Evolutionary conservation across 2,329 filamentous ascomycete species (phyloP).

Genomic region (Raffaelea ambrosiae): DNA sequence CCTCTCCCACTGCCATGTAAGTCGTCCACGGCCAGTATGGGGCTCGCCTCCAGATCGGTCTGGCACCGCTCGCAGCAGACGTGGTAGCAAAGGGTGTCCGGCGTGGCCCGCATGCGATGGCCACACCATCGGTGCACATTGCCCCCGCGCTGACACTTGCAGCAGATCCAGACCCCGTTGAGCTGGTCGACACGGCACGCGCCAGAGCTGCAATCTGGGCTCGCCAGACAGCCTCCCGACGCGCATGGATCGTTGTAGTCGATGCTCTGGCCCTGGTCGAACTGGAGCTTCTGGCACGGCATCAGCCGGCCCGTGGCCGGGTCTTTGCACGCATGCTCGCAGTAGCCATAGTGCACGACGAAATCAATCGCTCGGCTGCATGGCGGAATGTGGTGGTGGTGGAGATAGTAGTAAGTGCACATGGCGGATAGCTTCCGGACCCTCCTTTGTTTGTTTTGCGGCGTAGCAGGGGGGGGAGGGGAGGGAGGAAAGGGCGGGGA

Average conservation of each 20-base stretch:
- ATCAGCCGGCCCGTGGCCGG: slow-evolving; percentile 4
- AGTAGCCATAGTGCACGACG: slow-evolving; percentile 14
- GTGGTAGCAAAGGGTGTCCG: slow-evolving; percentile 45
- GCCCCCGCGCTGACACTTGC: slow-evolving; percentile 35
- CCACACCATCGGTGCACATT: slow-evolving; percentile 38
- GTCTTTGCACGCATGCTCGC: slow-evolving; percentile 9
- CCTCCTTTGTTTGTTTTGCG: no score
- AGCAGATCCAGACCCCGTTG: slow-evolving; percentile 40
- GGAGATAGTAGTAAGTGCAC: slow-evolving; percentile 42
- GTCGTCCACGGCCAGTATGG: no score
- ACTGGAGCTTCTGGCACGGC: slow-evolving; percentile 22
- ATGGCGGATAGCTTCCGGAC: no score
- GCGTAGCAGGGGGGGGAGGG: no score
- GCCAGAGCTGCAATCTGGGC: slow-evolving; percentile 37
- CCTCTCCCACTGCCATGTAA: no score
- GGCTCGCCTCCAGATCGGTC: slow-evolving; percentile 18
- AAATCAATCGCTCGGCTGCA: slow-evolving; percentile 11
- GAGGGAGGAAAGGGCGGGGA: no score
- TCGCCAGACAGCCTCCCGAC: slow-evolving; percentile 34
- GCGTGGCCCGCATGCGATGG: slow-evolving; percentile 34
- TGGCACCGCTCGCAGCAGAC: slow-evolving; percentile 35
- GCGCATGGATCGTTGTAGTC: slow-evolving; percentile 35
- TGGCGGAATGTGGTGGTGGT: slow-evolving; percentile 32
- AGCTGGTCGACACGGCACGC: slow-evolving; percentile 40
- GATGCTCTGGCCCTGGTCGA: slow-evolving; percentile 22